These are phyloP conservation scores for Plasmodium berghei DNA, from an alignment of 169 alveolate genomes.

Conservation along the genomic window DNA sequence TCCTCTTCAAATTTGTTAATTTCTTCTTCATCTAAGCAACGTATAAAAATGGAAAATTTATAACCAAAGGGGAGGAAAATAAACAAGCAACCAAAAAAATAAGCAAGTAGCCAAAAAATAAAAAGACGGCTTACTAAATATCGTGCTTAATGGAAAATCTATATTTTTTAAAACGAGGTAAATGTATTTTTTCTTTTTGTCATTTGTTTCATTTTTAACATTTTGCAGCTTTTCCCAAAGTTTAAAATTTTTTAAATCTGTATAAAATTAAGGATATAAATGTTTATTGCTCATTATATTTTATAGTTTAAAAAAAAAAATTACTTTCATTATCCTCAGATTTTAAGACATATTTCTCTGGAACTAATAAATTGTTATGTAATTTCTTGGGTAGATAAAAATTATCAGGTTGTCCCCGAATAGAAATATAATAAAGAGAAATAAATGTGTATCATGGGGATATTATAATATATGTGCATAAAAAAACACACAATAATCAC, in stretches of 20 bases:
- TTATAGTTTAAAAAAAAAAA: too few relatives aligned
- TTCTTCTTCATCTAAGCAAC: conserved; percentile 25
- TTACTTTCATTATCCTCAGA: conserved; percentile 60
- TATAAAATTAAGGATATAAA: background rate
- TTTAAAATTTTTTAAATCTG: conserved; percentile 59
- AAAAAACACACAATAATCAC: too few relatives aligned
- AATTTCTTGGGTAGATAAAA: conserved; percentile 28
- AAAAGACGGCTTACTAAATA: conserved; percentile 46
- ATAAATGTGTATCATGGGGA: too few relatives aligned
- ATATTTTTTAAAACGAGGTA: conserved; percentile 48
- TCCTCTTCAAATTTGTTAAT: conserved; percentile 25
- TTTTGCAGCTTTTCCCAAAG: conserved; percentile 68
- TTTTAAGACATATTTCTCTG: conserved; percentile 47
- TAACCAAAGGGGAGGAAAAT: background rate
- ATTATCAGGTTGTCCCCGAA: background rate
- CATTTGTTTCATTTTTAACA: conserved; percentile 64
- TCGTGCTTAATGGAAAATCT: conserved; percentile 33
- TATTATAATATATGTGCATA: background rate
- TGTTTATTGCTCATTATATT: too few relatives aligned
- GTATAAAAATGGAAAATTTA: background rate
- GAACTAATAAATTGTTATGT: conserved; percentile 40
- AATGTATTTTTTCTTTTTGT: conserved; percentile 52
- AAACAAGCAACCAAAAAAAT: background rate
- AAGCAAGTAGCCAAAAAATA: background rate
- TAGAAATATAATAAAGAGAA: too few relatives aligned